phyloP scores from a whole-genome alignment of 108 stramenopile genomes.

The Skeletonema menzelii region DNA sequence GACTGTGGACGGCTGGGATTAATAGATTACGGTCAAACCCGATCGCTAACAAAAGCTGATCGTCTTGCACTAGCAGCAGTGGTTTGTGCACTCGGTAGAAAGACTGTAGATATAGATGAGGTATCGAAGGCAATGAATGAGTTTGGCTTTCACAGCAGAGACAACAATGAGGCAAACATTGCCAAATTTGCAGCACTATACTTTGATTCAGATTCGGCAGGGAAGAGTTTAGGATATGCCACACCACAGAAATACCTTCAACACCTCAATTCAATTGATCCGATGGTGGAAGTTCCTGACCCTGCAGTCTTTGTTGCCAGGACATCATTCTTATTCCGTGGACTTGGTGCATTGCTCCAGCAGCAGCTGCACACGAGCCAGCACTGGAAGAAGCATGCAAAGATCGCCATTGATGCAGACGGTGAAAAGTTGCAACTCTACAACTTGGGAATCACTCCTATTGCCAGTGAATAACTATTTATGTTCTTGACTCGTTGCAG shows the following conservation, averaged over 20 bases:
- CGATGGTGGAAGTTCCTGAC: conserved; percentile 64
- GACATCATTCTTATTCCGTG: conserved; percentile 64
- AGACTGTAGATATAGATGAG: conserved; percentile 9
- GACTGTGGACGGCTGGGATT: conserved; percentile 59
- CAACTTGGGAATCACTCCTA: conserved; percentile 23
- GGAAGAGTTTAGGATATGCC: conserved; percentile 49
- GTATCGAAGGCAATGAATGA: conserved; percentile 61
- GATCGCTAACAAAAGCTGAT: conserved; percentile 47
- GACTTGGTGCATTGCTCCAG: conserved; percentile 58
- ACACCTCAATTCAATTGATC: conserved; percentile 52
- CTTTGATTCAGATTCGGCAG: conserved; percentile 64
- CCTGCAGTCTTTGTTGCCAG: conserved; percentile 72
- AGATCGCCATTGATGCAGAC: conserved; percentile 13
- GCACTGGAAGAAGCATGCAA: conserved; percentile 55
- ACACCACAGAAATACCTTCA: conserved; percentile 72
- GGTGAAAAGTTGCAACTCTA: conserved; percentile 21
- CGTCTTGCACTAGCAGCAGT: conserved; percentile 55
- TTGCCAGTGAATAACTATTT: not conserved
- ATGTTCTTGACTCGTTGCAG: too few species aligned
- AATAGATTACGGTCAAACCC: conserved; percentile 78
- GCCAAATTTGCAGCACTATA: conserved; percentile 60
- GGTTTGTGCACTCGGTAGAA: conserved; percentile 50
- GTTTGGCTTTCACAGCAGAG: conserved; percentile 57
- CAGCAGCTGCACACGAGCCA: conserved; percentile 52
- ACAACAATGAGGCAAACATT: conserved; percentile 49